These are phyloP conservation scores for Rhodotorula sphaerocarpa DNA, from an alignment of 768 basidiomycete species.

Conservation along the genomic window DNA sequence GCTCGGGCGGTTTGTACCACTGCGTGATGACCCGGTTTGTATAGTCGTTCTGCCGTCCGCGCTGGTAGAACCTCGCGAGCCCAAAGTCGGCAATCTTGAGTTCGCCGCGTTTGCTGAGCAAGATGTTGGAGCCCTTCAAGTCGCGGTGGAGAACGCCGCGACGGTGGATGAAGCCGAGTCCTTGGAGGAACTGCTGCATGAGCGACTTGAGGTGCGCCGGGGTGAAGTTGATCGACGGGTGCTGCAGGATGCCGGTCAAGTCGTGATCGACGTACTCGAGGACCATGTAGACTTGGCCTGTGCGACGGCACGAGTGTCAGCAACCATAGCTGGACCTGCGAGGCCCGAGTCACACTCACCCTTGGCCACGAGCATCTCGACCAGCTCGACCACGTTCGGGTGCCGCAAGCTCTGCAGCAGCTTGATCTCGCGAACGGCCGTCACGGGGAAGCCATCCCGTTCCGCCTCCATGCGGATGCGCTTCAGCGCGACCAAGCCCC, in stretches of 20 bases:
- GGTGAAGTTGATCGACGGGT: conserved; percentile 73
- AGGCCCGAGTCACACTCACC: conserved; percentile 50
- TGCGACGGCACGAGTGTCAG: conserved; percentile 14
- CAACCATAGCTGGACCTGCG: not conserved
- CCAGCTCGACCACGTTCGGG: conserved; percentile 74
- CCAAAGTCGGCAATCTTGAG: conserved; percentile 97
- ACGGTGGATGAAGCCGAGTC: conserved; percentile 88
- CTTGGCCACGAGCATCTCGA: conserved; percentile 98
- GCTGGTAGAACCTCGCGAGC: conserved; percentile 89
- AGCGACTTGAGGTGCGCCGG: conserved; percentile 89
- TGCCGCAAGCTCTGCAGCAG: conserved; percentile 84
- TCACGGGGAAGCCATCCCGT: conserved; percentile 95
- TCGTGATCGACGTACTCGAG: conserved; percentile 99
- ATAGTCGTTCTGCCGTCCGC: conserved; percentile 79
- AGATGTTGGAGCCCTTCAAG: conserved; percentile 97
- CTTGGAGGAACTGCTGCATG: conserved; percentile 88
- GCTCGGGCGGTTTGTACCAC: conserved; percentile 95
- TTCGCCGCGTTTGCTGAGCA: conserved; percentile 81
- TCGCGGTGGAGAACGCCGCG: conserved; percentile 95
- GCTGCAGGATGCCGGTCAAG: conserved; percentile 84
- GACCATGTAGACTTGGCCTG: conserved; percentile 97
- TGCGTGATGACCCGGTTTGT: conserved; percentile 99
- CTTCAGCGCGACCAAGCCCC: conserved; percentile 77
- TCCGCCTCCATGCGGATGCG: conserved; percentile 96
- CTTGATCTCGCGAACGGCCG: conserved; percentile 98